Evolutionary conservation across 139 green algal genomes (phyloP).

Genomic region (Chlamydomonas sphaeroides): DNA sequence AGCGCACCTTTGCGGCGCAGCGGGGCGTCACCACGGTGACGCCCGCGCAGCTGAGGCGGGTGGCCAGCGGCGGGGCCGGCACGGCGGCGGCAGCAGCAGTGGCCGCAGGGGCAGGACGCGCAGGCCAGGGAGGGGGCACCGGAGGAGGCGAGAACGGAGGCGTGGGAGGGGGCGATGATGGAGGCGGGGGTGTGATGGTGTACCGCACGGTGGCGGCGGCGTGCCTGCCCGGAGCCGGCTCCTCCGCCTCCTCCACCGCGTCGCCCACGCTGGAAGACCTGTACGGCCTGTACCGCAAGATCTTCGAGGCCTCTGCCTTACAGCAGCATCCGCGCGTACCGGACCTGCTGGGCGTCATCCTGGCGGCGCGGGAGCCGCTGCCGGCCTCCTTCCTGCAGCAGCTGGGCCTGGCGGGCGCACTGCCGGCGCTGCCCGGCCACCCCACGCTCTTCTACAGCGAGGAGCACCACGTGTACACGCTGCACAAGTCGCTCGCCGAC

Average conservation of each 20-base stretch:
- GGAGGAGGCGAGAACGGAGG: too few species aligned
- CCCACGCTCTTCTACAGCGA: neutral
- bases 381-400: neutral
- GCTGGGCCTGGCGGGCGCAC: neutral
- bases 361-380: slow-evolving; percentile 12
- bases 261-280: neutral
- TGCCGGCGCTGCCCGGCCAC: neutral
- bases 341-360: neutral
- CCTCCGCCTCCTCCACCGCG: neutral
- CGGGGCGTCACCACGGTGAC: neutral
- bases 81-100: too few species aligned
- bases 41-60: neutral
- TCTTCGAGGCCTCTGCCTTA: neutral
- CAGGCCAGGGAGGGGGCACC: too few species aligned
- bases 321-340: neutral
- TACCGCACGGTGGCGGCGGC: neutral
- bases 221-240: neutral
- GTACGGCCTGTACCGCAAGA: neutral
- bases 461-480: neutral
- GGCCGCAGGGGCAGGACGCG: too few species aligned
- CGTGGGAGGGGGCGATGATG: neutral
- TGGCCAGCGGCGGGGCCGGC: too few species aligned
- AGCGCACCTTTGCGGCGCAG: neutral
- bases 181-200: neutral
- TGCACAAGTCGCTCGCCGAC: slow-evolving; percentile 2